A percentile compares a stretch with the other conserved stretches of the same genome.
Evolutionary conservation across 768 basidiomycete species (phyloP).

Genomic region (Phaeotremella fagi): DNA sequence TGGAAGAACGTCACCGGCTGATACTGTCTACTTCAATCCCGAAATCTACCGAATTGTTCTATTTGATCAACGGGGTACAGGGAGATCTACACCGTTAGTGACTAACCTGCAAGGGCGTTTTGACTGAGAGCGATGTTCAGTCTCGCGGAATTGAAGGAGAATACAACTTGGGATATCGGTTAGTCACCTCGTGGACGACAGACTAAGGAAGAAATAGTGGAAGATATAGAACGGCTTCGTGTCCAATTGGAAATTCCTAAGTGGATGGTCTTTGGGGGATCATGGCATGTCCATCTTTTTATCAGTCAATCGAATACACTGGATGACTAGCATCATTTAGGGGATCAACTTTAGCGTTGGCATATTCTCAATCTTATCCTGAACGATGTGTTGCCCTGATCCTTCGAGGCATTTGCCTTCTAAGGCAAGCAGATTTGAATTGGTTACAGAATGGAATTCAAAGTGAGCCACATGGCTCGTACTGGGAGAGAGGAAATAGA

Average conservation of each 20-base stretch:
- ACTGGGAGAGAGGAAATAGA: too few species aligned
- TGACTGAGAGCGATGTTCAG: conserved; percentile 50
- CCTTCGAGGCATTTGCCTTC: conserved; percentile 78
- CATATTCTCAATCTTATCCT: conserved; percentile 82
- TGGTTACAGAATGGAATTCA: not conserved
- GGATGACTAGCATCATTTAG: too few species aligned
- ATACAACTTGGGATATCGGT: conserved; percentile 83
- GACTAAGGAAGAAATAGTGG: conserved; percentile 58
- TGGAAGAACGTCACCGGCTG: conserved; percentile 63
- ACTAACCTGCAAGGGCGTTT: too few species aligned
- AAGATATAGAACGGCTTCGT: conserved; percentile 78
- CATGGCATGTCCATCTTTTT: conserved; percentile 60
- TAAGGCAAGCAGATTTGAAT: conserved; percentile 69
- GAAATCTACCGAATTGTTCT: not conserved
- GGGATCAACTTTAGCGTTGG: conserved; percentile 79
- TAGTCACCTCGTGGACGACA: too few species aligned
- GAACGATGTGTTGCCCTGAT: conserved; percentile 73
- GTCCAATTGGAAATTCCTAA: conserved; percentile 69
- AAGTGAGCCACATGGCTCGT: too few species aligned
- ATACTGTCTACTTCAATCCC: conserved; percentile 70
- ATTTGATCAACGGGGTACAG: conserved; percentile 38
- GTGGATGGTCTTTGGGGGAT: conserved; percentile 94
- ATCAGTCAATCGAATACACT: conserved; percentile 42
- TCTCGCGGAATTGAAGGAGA: conserved; percentile 69
- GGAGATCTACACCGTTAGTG: conserved; percentile 79